Conservation (phyloP, 208 protist genomes). For the Crithidia bombi region DNA sequence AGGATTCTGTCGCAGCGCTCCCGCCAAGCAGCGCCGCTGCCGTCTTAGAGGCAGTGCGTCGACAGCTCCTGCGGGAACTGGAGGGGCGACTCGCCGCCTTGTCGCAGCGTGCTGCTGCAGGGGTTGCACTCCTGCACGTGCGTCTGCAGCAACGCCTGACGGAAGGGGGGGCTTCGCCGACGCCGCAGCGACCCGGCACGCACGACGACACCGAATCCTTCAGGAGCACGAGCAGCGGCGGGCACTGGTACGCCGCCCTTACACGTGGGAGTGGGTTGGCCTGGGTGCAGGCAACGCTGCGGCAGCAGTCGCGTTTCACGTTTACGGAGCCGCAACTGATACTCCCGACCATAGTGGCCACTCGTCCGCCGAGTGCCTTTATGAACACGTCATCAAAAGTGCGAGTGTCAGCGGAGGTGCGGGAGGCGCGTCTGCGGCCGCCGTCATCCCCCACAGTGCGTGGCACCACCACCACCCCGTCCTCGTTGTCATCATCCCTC, state of each 20-base stretch:
- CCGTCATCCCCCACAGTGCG: background rate
- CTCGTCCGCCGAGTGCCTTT: too few relatives aligned
- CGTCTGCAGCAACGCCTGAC: background rate
- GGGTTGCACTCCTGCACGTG: background rate
- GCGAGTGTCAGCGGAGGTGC: background rate
- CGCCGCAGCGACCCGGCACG: background rate
- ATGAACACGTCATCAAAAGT: background rate
- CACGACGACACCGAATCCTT: too few relatives aligned
- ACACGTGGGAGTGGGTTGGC: constrained; percentile 6
- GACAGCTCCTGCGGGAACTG: constrained; percentile 18
- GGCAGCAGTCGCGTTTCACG: constrained; percentile 13
- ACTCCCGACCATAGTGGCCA: too few relatives aligned
- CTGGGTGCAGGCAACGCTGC: constrained; percentile 27
- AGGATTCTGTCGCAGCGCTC: background rate
- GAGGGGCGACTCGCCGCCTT: constrained; percentile 20
- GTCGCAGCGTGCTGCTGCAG: constrained; percentile 16
- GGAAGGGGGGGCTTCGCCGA: too few relatives aligned
- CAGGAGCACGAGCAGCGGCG: too few relatives aligned
- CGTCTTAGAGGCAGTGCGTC: constrained; percentile 20
- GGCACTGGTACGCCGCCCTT: background rate
- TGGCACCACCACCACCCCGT: background rate
- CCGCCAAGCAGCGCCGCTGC: constrained; percentile 20
- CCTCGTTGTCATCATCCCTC: background rate
- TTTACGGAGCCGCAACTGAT: constrained; percentile 27
- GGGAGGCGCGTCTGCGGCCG: background rate